phyloP scores from a whole-genome alignment of 371 early-diverging fungal species.

The Globomyces sp. region DNA sequence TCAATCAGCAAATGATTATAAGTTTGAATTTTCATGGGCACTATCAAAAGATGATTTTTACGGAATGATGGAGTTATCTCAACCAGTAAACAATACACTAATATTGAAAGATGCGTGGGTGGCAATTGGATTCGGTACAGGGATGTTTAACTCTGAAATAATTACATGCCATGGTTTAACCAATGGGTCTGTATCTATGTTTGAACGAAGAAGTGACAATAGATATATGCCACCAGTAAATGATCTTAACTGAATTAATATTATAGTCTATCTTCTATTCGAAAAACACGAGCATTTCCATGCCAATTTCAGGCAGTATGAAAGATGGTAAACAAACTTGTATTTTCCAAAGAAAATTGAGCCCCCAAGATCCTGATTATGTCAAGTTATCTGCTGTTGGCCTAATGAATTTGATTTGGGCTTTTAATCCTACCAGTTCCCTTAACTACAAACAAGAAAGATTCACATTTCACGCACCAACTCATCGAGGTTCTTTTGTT shows the following conservation, averaged over 20 bases:
- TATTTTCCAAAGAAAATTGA: no score
- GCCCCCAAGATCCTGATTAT: neutral
- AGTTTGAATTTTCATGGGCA: neutral
- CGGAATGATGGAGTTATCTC: neutral
- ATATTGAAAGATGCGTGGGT: constrained; percentile 1
- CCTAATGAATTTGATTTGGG: constrained; percentile 10
- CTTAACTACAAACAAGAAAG: constrained; percentile 4
- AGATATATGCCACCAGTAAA: constrained; percentile 11
- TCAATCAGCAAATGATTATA: no score
- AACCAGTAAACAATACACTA: neutral
- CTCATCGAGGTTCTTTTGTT: neutral
- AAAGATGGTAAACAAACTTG: no score
- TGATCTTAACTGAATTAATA: neutral
- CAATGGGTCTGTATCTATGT: neutral
- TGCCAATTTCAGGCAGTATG: no score
- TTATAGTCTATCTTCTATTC: no score
- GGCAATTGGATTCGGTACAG: constrained; percentile 12
- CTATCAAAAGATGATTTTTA: neutral
- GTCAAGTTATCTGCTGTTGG: neutral
- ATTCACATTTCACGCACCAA: constrained; percentile 7
- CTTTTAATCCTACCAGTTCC: constrained; percentile 9
- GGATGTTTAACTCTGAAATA: constrained; percentile 11
- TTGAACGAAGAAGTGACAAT: constrained; percentile 3
- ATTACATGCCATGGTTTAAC: constrained; percentile 13
- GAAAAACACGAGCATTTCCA: no score